Base-by-base conservation (phyloP, 2,329 filamentous ascomycete genomes). In the Ophiostoma novo-ulmi region DNA sequence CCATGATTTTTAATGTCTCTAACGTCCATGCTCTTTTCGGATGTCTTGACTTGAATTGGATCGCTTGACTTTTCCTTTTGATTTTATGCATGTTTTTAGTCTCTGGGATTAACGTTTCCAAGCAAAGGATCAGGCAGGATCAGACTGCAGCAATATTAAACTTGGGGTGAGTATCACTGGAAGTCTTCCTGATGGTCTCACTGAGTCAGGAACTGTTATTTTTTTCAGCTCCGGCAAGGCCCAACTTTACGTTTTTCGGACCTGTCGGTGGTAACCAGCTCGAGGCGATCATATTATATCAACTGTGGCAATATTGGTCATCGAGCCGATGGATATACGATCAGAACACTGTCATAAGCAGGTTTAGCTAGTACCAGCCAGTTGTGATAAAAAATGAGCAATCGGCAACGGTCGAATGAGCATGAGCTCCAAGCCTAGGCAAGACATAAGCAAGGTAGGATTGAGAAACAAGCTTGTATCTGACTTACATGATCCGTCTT, bases 41-140 rank as follows among this genome's bases (percentile, higher is more conserved):
- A 26, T 26, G 52, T 58, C 52, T 58, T 58, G 52, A 22, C 52
- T 26, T 26, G 52, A 58, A 26, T 8, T 26, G n/a, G 52, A 58
- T 58, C 52, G 52, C 5, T 22, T 26, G 52, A 58, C 7, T 26
- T 58, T 14, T 14, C 52, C 52, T 17, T 26, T 58, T 26, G 2
- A 20, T 26, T 58, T 58, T 58, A 58, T 58, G 52, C 52, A 58
- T 58, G 22, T 58, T 58, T 11, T 31, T 58, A 58, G 52, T 58
- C 22, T n/a, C 52, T 5, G 48, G 48, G 20, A 22, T 8, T 22
- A 55, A 22, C 48, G n/a, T 1, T 58, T 58, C 8, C 52, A 26
- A 58, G 52, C 22, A 58, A 26, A 26, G n/a, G n/a, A 58, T 17
- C 17, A 48, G 17, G 44, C 44, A 48, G 17, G 17, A 48, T n/a